Conservation (phyloP, 2,329 filamentous ascomycete genomes). For the Hortaea sp. region DNA sequence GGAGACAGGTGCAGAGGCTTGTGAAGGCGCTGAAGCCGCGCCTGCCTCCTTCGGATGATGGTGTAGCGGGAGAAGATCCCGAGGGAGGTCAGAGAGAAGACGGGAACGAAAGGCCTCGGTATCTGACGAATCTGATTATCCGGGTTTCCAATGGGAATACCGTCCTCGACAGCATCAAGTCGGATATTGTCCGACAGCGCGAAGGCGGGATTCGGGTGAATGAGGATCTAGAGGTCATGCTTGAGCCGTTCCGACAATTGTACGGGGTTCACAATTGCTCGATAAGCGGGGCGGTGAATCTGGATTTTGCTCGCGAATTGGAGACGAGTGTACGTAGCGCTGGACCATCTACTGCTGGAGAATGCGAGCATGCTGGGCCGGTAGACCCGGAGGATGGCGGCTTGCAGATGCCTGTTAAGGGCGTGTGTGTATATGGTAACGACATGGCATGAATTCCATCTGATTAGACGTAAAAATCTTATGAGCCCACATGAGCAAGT, state of each 20-base stretch:
- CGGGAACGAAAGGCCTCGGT: not conserved
- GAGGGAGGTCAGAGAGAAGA: not conserved
- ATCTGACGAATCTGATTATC: slow-evolving; percentile 15
- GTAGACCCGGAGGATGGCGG: slow-evolving; percentile 6
- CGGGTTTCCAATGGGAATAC: slow-evolving; percentile 23
- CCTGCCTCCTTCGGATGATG: slow-evolving; percentile 16
- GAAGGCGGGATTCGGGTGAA: slow-evolving; percentile 22
- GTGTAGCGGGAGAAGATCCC: slow-evolving; percentile 10
- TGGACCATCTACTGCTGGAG: not conserved
- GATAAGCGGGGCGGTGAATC: slow-evolving; percentile 30
- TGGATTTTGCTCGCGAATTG: slow-evolving; percentile 21
- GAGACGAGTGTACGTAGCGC: slow-evolving; percentile 24
- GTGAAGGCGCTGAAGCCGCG: slow-evolving; percentile 26
- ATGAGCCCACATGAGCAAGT: no score
- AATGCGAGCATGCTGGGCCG: not conserved
- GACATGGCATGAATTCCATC: slow-evolving; percentile 1
- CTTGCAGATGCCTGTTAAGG: slow-evolving; percentile 4
- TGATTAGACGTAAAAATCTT: no score
- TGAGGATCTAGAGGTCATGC: slow-evolving; percentile 30
- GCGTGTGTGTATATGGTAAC: slow-evolving; percentile 19
- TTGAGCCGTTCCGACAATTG: slow-evolving; percentile 32
- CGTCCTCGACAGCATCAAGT: slow-evolving; percentile 20
- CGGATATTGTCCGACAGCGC: slow-evolving; percentile 14
- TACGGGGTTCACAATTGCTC: slow-evolving; percentile 26
- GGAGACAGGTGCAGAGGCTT: slow-evolving; percentile 30